Base-by-base conservation (phyloP, 306 rosid species). In the Pueraria montana region DNA sequence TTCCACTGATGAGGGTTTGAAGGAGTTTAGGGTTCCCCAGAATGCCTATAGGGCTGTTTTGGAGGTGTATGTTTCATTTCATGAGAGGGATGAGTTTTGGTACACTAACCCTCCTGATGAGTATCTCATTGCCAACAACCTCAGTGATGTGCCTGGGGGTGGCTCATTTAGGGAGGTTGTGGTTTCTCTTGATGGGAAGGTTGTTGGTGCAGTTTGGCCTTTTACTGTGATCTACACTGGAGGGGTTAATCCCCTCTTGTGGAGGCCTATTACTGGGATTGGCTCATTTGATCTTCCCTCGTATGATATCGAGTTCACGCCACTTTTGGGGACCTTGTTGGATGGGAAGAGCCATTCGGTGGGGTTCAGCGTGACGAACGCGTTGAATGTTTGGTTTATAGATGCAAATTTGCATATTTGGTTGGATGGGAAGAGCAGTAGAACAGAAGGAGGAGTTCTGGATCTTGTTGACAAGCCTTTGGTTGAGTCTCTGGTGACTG, bases 151-250 rank as follows among this genome's bases (percentile, higher is more conserved):
- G 0, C 88, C 97, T 3, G 97, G 97, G 26, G 91, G 92, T 84
- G 99, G 99, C 17, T 89, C 98, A 4, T 96, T 94, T 74, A 90
- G 99, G 89, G 98, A 96, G 88, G 93, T 96, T 82, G 84, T 91
- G 70, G 89, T 91, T 17, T 86, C 89, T 83, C 88, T 96, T 76
- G 98, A 96, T 62, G 87, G 70, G 52, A 74, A 83, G 0, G 66
- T 88, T 68, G 92, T 90, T 73, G 99, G 96, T 58, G 89, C 91
- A 0, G 64, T 94, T 52, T 96, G 98, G 96, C 99, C 99, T 11
- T 96, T 92, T 79, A 91, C 98, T 52, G 99, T 96, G 74, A 90
- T 96, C 38, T 96, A 71, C 45, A 94, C 98, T 4, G 99, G 99
- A 53, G 97, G 99, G 76, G 65, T 92, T 32, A 90, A 92, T 82